Evolutionary conservation across 2,329 filamentous ascomycete species (phyloP).

Genomic region (Teratosphaeria viscida): DNA sequence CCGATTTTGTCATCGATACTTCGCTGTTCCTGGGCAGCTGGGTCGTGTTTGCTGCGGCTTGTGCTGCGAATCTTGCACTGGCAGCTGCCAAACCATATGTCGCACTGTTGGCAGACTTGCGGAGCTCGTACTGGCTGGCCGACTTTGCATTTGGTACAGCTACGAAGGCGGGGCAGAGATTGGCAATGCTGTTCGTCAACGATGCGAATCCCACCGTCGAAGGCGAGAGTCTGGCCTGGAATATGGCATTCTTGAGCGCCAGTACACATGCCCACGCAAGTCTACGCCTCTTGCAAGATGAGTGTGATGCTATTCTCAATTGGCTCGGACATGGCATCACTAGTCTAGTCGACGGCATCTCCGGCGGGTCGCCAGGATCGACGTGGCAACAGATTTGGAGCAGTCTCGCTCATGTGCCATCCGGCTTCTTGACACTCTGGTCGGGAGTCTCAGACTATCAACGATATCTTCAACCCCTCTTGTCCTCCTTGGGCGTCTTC

Average conservation of each 20-base stretch:
- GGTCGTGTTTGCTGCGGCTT: conserved; percentile 7
- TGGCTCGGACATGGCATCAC: conserved; percentile 14
- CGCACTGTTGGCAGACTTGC: neutral
- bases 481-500: conserved; percentile 14
- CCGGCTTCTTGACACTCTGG: neutral
- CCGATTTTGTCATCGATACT: conserved; percentile 71
- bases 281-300: conserved; percentile 14
- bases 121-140: conserved; percentile 1
- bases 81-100: neutral
- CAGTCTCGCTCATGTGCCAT: neutral
- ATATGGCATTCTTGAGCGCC: conserved; percentile 16
- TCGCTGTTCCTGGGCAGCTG: conserved; percentile 48
- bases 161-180: conserved; percentile 10
- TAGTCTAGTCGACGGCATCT: conserved; percentile 15
- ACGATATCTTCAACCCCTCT: conserved; percentile 8
- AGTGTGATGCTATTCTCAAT: conserved; percentile 14
- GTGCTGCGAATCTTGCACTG: conserved; percentile 4
- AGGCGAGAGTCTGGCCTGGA: conserved; percentile 12
- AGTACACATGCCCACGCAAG: conserved; percentile 21
- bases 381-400: conserved; percentile 4
- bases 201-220: conserved; percentile 1
- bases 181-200: conserved; percentile 12
- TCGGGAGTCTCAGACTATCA: neutral
- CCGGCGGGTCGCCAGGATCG: conserved; percentile 12
- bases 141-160: conserved; percentile 4